Evolutionary conservation across 805 yeast species (phyloP).

Genomic region (Yarrowia deformans): DNA sequence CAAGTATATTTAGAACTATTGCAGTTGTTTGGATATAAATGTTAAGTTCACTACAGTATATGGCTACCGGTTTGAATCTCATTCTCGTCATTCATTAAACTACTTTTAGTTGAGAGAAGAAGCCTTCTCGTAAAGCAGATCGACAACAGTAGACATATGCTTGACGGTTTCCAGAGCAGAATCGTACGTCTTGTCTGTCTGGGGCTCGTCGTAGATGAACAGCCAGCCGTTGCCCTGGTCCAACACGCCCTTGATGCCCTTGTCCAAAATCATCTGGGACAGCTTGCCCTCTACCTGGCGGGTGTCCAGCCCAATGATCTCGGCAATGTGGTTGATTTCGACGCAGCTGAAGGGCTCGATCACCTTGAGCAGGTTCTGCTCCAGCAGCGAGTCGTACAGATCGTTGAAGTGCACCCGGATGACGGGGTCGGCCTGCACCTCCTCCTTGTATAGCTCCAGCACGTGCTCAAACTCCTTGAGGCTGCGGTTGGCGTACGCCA

Average conservation of each 20-base stretch:
- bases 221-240: constrained; percentile 99
- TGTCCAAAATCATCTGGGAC: constrained; percentile 95
- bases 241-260: constrained; percentile 92
- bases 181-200: constrained; percentile 85
- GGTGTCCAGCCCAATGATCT: constrained; percentile 83
- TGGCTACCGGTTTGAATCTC: too few species aligned
- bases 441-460: constrained; percentile 67
- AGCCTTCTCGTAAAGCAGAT: constrained; percentile 91
- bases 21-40: too few species aligned
- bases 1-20: too few species aligned
- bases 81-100: constrained; percentile 1
- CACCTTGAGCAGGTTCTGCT: constrained; percentile 90
- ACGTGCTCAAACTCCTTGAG: constrained; percentile 90
- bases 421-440: constrained; percentile 83
- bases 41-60: too few species aligned
- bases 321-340: constrained; percentile 88
- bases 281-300: constrained; percentile 93
- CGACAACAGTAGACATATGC: constrained; percentile 87
- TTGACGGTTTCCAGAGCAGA: constrained; percentile 85
- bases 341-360: constrained; percentile 96
- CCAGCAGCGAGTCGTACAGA: constrained; percentile 88
- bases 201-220: constrained; percentile 87
- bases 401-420: constrained; percentile 92
- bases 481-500: constrained; percentile 88
- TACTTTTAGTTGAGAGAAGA: constrained; percentile 71